These are phyloP conservation scores for Penicillium canescens DNA, from an alignment of 495 filamentous ascomycete genomes.

Conservation along the genomic window DNA sequence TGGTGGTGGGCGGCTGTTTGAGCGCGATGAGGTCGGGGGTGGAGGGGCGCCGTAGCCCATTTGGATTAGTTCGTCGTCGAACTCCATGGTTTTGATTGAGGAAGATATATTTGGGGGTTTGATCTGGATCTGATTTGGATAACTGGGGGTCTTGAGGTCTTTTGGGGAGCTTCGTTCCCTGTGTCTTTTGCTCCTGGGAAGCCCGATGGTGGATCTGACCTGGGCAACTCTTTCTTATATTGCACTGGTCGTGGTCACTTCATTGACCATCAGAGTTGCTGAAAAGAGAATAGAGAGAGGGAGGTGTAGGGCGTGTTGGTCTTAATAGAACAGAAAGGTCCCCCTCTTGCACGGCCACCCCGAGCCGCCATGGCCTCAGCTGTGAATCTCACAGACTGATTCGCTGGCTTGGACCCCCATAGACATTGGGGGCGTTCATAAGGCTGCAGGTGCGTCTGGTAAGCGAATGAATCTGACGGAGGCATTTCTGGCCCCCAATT, in stretches of 20 bases:
- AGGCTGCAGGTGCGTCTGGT: slow-evolving; percentile 30
- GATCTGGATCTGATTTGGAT: neutral
- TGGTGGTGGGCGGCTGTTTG: slow-evolving; percentile 34
- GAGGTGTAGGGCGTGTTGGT: neutral
- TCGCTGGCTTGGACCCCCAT: neutral
- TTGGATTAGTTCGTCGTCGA: slow-evolving; percentile 27
- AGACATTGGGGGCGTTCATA: slow-evolving; percentile 10
- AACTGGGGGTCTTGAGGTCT: too few species aligned
- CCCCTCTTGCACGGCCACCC: slow-evolving; percentile 3
- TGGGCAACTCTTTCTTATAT: slow-evolving; percentile 1
- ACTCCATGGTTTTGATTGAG: slow-evolving; percentile 25
- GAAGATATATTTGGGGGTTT: neutral
- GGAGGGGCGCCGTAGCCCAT: slow-evolving; percentile 22
- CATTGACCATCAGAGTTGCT: neutral
- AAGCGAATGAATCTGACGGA: slow-evolving; percentile 10
- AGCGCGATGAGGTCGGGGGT: slow-evolving; percentile 38
- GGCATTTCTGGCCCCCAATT: slow-evolving; percentile 19
- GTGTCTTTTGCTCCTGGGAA: neutral
- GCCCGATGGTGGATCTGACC: neutral
- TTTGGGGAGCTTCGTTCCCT: neutral
- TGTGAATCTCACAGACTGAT: slow-evolving; percentile 1
- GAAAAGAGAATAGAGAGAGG: neutral
- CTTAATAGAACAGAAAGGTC: neutral
- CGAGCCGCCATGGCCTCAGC: slow-evolving; percentile 4
- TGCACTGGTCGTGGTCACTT: neutral